Base-by-base conservation (phyloP, 768 basidiomycete genomes). In the Suillus americanus region DNA sequence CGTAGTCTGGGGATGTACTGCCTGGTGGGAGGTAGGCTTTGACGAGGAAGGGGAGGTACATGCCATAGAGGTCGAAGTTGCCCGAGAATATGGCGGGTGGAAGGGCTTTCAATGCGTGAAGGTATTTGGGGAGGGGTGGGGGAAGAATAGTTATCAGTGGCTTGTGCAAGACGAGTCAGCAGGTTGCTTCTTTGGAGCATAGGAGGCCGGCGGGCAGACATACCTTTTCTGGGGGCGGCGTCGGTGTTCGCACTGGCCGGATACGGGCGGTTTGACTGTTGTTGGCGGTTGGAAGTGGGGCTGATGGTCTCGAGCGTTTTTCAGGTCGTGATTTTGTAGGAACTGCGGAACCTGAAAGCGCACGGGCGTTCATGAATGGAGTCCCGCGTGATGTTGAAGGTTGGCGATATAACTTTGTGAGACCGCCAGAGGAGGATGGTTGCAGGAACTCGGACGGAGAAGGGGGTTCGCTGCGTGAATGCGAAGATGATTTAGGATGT, bases 41-140 rank as follows among this genome's bases (percentile, higher is more conserved):
- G 66, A 68, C 60, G 35, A 80, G 75, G 66, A 75, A 77, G 2
- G 78, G 75, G 28, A 81, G 67, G 46, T 74, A 72, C 79, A 79
- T 80, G 20, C 70, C 72, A 62, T 81, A 80, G 40, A 80, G 51
- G 69, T 80, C 80, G 50, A 81, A 79, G 48, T 74, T 80, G 6
- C 80, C 79, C 8, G 72, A 70, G 28, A 76, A 68, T 12, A 57
- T 51, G 3, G 70, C 70, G 13, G 57, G 23, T n/a, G 41, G 64
- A 7, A n/a, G 53, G 20, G 12, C 3, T 12, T 35, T 6, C 10
- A 54, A n/a, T n/a, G 53, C 33, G 6, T 35, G 30, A 48, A 60
- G 45, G 12, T 43, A 33, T 54, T 51, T 55, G 18, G 61, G 40
- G 46, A 55, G 46, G 28, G 61, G 61, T 13, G 48, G 45, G 30